These are phyloP conservation scores for Trichoderma virens DNA, from an alignment of 495 filamentous ascomycete genomes.

Conservation along the genomic window DNA sequence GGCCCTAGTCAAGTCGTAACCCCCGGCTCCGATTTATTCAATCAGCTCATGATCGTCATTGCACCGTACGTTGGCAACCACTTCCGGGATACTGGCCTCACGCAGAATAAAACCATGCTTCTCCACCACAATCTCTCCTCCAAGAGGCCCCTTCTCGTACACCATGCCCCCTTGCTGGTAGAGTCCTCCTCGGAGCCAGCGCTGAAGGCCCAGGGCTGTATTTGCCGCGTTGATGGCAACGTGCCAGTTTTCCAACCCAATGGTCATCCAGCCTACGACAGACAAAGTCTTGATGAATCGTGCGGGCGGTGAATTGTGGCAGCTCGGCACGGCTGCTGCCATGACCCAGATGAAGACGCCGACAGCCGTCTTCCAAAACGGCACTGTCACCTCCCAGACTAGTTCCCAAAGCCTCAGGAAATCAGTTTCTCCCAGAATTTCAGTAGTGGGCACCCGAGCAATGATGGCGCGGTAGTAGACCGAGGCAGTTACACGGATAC, in stretches of 20 bases:
- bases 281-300: slow-evolving; percentile 28
- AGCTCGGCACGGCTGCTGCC: slow-evolving; percentile 19
- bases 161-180: neutral
- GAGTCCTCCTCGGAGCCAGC: slow-evolving; percentile 20
- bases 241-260: slow-evolving; percentile 32
- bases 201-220: slow-evolving; percentile 19
- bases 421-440: slow-evolving; percentile 16
- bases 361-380: slow-evolving; percentile 24
- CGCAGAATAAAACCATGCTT: slow-evolving; percentile 10
- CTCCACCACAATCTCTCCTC: slow-evolving; percentile 6
- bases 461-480: slow-evolving; percentile 28
- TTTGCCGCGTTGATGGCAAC: slow-evolving; percentile 21
- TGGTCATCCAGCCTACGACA: slow-evolving; percentile 24
- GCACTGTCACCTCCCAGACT: slow-evolving; percentile 26
- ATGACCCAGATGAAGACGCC: slow-evolving; percentile 30
- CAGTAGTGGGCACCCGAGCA: slow-evolving; percentile 21
- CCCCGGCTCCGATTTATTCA: neutral
- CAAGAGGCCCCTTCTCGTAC: neutral
- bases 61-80: slow-evolving; percentile 2
- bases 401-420: slow-evolving; percentile 30
- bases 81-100: slow-evolving; percentile 2
- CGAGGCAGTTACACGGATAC: slow-evolving; percentile 24
- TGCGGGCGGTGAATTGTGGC: slow-evolving; percentile 18
- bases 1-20: too few species aligned
- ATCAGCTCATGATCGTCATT: slow-evolving; percentile 2